Evolutionary conservation across 768 basidiomycete species (phyloP), one percentile per base, ranked within the genome.

Genomic region (Bullera alba): DNA sequence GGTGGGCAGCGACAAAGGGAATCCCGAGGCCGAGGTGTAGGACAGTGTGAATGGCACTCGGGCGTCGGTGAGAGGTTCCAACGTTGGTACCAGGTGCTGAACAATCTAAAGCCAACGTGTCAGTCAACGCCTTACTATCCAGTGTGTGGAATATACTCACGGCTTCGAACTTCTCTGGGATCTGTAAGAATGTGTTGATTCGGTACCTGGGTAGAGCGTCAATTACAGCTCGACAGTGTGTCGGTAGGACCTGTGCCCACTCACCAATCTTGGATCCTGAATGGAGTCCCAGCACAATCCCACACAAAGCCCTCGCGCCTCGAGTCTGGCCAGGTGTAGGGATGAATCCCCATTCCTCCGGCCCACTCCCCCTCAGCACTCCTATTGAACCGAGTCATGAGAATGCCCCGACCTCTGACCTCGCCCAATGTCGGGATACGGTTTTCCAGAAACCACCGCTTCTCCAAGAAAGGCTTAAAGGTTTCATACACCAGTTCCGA

Each of bases 211-310:
- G n/a, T n/a, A n/a, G n/a, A n/a, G n/a, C n/a, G n/a, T n/a, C n/a
- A n/a, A n/a, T n/a, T n/a, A n/a, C n/a, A n/a, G n/a, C n/a, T n/a
- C n/a, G n/a, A 52, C 4, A 36, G 7, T 4, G 15, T 5, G 32
- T 38, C 2, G 35, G 38, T 21, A 39, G 35, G 35, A 44, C 38
- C n/a, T 27, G 27, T 43, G 26, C 45, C 16, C 34, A 63, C 75
- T 46, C 60, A 87, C 91, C 92, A 95, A 68, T 93, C 92, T 45
- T 92, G 87, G 7, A 79, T 86, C 46, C 81, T 79, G 10, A 92
- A 81, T 17, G 79, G 69, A 0, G 83, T 62, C 1, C 54, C 60
- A 12, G 34, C 42, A 37, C 80, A 77, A 43, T 60, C 50, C 88
- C 89, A 91, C 37, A 79, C 75, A 66, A 95, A 96, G 0, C 83